Base-by-base conservation (phyloP, 768 basidiomycete species). In the Suillus bovinus region DNA sequence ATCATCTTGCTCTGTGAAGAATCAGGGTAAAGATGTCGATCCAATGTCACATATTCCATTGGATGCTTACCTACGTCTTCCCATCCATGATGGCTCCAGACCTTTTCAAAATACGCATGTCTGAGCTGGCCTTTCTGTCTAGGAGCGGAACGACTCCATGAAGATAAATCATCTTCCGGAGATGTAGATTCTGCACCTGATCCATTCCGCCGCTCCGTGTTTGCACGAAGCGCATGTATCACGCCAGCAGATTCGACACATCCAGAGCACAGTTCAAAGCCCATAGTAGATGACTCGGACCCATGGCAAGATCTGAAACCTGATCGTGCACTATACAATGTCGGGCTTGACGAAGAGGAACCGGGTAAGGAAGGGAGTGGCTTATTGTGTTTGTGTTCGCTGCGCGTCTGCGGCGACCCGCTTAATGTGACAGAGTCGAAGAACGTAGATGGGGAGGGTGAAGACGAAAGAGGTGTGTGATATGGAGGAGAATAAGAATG, bases 61-160 rank as follows among this genome's bases (percentile, higher is more conserved):
- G 22, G 52, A 42, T 49, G 82, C 90, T 64, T 70, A 94, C 94
- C 92, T 58, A 97, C 87, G 70, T 94, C 91, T 61, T 87, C 87
- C 96, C 96, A 97, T 1, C 92, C 91, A 46, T 78, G 76, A 36
- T 82, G 83, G 1, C 87, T 87, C 96, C 95, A 97, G 3, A 90
- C 81, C 73, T 91, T 91, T 76, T 96, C 95, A 49, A 85, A 75
- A 71, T 90, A 98, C 1, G 91, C 89, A 71, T 98, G 95, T 13
- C 95, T 83, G 54, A 89, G 73, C 63, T 90, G 84, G 16, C 91
- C 91, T 72, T 91, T 93, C 67, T 78, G 78, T 55, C 84, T 85
- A 1, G 91, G 90, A 2, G 89, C 86, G 34, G 86, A 83, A 41
- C 90, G 79, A 64, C 84, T 76, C 85, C 87, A 85, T 63, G 83